Percentiles rank a stretch among this genome's conserved stretches.
phyloP scores from a whole-genome alignment of 2,329 filamentous ascomycete genomes.

The Lachnellula hyalina region DNA sequence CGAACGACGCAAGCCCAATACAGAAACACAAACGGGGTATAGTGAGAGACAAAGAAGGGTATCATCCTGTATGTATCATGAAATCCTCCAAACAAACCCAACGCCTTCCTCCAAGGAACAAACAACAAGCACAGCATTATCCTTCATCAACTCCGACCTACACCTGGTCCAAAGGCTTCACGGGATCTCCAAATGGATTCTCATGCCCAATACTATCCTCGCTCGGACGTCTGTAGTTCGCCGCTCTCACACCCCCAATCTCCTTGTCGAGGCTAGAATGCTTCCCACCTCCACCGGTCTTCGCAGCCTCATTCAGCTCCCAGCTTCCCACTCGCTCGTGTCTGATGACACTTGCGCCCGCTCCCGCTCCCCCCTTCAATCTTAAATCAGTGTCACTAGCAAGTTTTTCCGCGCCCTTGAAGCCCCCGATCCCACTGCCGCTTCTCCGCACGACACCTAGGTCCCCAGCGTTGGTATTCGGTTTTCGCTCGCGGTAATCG shows the following conservation, averaged over 20 bases:
- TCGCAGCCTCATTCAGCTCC: constrained; percentile 26
- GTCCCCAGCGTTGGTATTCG: constrained; percentile 1
- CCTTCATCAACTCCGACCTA: constrained; percentile 6
- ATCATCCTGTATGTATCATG: constrained; percentile 16
- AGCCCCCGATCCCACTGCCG: constrained; percentile 22
- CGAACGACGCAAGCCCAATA: neutral
- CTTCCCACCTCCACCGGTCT: neutral
- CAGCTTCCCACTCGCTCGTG: constrained; percentile 32
- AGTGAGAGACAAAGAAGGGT: constrained; percentile 25
- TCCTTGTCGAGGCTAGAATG: constrained; percentile 20
- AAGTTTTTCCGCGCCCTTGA: constrained; percentile 30
- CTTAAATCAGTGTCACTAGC: constrained; percentile 28
- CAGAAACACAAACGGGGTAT: constrained; percentile 5
- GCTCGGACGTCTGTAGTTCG: constrained; percentile 22
- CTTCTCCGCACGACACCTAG: constrained; percentile 11
- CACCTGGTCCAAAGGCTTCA: constrained; percentile 25
- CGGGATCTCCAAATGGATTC: constrained; percentile 27
- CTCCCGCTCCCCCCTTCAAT: constrained; percentile 19
- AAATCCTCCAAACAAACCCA: constrained; percentile 1
- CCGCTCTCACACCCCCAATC: constrained; percentile 13
- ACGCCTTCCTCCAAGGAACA: constrained; percentile 3
- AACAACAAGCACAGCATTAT: neutral
- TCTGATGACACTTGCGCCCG: constrained; percentile 18
- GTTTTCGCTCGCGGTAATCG: constrained; percentile 8
- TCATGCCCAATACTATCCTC: constrained; percentile 23